A percentile compares a stretch with the other conserved stretches of the same genome.
Conservation (phyloP, 2,329 filamentous ascomycete species). For the Xylariaceae sp. region DNA sequence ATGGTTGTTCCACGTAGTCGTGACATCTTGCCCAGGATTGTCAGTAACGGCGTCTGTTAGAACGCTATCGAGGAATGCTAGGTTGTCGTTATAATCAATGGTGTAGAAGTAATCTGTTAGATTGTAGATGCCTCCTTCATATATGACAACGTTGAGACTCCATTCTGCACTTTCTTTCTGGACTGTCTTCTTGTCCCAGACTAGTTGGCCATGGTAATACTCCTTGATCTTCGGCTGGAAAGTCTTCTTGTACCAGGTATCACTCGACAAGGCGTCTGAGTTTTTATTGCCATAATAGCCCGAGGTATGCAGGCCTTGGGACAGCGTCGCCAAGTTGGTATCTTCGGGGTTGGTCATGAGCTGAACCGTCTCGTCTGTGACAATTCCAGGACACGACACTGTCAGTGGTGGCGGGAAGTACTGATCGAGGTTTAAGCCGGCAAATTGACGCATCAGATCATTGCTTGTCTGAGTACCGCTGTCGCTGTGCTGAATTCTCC, state of each 20-base stretch:
- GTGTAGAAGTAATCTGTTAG: conserved; percentile 90
- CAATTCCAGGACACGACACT: conserved; percentile 69
- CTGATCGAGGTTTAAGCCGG: conserved; percentile 73
- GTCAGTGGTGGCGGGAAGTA: conserved; percentile 82
- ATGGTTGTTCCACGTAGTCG: conserved; percentile 57
- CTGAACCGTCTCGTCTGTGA: conserved; percentile 52
- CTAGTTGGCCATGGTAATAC: conserved; percentile 84
- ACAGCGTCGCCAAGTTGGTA: conserved; percentile 61
- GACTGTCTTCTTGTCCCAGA: conserved; percentile 63
- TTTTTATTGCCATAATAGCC: conserved; percentile 59
- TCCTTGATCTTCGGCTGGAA: conserved; percentile 81
- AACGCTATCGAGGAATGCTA: conserved; percentile 65
- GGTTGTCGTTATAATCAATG: conserved; percentile 54
- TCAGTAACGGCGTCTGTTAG: conserved; percentile 67
- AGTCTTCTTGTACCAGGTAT: conserved; percentile 71
- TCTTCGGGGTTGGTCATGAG: conserved; percentile 43
- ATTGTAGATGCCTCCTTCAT: conserved; percentile 78
- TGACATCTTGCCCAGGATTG: conserved; percentile 79
- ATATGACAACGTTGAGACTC: conserved; percentile 75
- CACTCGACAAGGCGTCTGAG: conserved; percentile 56
- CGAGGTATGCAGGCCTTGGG: conserved; percentile 65
- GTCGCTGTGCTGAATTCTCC: conserved; percentile 80
- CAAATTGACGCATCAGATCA: conserved; percentile 71
- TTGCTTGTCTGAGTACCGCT: conserved; percentile 57
- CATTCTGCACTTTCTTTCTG: conserved; percentile 63